Percentiles rank a stretch among this genome's conserved stretches.
Conservation (phyloP, 176 grass and related monocot species). For the Hordeum vulgare region MorexV3_pseudomolecules_assembly NC_058522.1:475828209-475828708, state of each 20-base stretch:
- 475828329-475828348: background rate
- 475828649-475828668: background rate
- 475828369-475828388: background rate
- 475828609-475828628: slow-evolving; percentile 5
- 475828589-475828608: background rate
- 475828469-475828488: background rate
- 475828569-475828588: background rate
- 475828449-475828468: background rate
- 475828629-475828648: background rate
- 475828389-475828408: background rate
- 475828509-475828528: background rate
- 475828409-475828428: background rate
- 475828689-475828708: slow-evolving; percentile 1
- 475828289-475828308: background rate
- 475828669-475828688: background rate
- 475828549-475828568: slow-evolving; percentile 12
- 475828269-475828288: background rate
- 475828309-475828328: background rate
- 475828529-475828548: slow-evolving; percentile 2
- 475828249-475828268: background rate
- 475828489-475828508: slow-evolving; percentile 14
- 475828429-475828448: background rate
- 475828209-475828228: background rate
- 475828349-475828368: background rate
- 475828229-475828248: background rate